Percentiles rank a stretch among this genome's conserved stretches.
Evolutionary conservation across 1,139 yeast species (phyloP).

Genomic region (Suhomyces chickasaworum): DNA sequence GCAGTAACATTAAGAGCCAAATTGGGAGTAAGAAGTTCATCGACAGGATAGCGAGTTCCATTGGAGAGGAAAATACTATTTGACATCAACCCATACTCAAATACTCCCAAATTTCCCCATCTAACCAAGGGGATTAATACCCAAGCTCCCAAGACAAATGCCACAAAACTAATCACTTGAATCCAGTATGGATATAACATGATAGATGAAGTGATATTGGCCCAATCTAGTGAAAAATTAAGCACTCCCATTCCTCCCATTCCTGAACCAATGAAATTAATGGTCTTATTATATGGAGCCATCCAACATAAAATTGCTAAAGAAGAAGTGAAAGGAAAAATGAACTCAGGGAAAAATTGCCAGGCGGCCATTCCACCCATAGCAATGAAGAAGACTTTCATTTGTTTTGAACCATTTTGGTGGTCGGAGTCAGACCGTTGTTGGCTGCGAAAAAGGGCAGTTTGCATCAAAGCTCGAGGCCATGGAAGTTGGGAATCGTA

Average conservation of each 20-base stretch:
- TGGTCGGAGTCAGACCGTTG: conserved; percentile 14
- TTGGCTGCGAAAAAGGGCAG: conserved; percentile 23
- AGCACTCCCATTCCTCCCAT: conserved; percentile 28
- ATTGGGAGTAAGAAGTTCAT: conserved; percentile 19
- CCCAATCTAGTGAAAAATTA: conserved; percentile 25
- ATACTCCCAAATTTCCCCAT: conserved; percentile 19
- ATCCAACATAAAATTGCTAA: conserved; percentile 25
- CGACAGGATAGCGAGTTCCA: conserved; percentile 21
- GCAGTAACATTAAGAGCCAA: conserved; percentile 21
- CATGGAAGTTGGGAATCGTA: conserved; percentile 22
- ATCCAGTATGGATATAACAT: conserved; percentile 27
- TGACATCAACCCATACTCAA: conserved; percentile 21
- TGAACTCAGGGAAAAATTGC: conserved; percentile 24
- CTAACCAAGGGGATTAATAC: conserved; percentile 22
- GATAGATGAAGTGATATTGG: conserved; percentile 23
- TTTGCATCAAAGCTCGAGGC: conserved; percentile 26
- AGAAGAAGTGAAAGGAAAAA: conserved; percentile 24
- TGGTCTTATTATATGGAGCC: conserved; percentile 20
- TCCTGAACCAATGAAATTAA: conserved; percentile 25
- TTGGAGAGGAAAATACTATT: conserved; percentile 19
- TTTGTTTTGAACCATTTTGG: conserved; percentile 16
- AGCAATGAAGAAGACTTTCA: conserved; percentile 27
- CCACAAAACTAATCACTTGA: conserved; percentile 24
- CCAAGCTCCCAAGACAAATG: conserved; percentile 25
- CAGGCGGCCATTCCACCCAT: conserved; percentile 33